These are phyloP conservation scores for Pilasporangium apinafurcum DNA, from an alignment of 352 stramenopile genomes.

Conservation along the genomic window DNA sequence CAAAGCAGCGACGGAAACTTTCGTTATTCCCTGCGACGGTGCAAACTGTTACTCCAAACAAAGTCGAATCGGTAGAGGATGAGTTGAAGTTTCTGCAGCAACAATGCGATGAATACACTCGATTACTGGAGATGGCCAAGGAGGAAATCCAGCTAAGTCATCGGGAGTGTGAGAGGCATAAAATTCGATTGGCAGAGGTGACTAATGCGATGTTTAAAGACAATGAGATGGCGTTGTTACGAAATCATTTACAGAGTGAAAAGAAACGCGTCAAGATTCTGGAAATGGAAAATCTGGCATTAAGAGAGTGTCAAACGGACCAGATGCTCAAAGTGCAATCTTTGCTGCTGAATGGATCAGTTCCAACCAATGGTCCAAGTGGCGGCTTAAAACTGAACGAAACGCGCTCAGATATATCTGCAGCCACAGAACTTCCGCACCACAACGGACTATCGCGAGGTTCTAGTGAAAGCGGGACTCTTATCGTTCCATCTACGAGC, in stretches of 20 bases:
- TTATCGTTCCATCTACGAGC: too few relatives aligned
- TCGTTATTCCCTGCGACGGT: conserved; percentile 3
- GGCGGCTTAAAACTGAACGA: too few relatives aligned
- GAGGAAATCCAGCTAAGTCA: conserved; percentile 67
- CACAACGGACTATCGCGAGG: too few relatives aligned
- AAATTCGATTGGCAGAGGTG: conserved; percentile 34
- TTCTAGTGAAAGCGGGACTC: too few relatives aligned
- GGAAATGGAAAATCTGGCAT: conserved; percentile 45
- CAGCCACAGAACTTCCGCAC: too few relatives aligned
- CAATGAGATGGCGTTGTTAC: conserved; percentile 35
- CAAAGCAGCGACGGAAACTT: too few relatives aligned
- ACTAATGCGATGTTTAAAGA: conserved; percentile 46
- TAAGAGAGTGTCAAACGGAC: conserved; percentile 41
- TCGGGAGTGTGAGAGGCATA: conserved; percentile 43
- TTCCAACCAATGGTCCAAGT: neutral
- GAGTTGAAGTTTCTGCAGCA: conserved; percentile 22
- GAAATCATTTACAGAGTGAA: conserved; percentile 52
- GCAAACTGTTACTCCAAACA: neutral
- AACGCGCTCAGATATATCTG: too few relatives aligned
- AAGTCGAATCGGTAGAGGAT: conserved; percentile 3
- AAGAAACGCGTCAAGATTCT: conserved; percentile 54
- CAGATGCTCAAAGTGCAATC: conserved; percentile 49
- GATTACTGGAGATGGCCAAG: conserved; percentile 62
- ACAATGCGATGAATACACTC: conserved; percentile 42
- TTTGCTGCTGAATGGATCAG: conserved; percentile 15